Percentiles rank a stretch among this genome's conserved stretches.
Conservation (phyloP, 192 early-diverging fungal genomes). For the Backusella westeae region DNA sequence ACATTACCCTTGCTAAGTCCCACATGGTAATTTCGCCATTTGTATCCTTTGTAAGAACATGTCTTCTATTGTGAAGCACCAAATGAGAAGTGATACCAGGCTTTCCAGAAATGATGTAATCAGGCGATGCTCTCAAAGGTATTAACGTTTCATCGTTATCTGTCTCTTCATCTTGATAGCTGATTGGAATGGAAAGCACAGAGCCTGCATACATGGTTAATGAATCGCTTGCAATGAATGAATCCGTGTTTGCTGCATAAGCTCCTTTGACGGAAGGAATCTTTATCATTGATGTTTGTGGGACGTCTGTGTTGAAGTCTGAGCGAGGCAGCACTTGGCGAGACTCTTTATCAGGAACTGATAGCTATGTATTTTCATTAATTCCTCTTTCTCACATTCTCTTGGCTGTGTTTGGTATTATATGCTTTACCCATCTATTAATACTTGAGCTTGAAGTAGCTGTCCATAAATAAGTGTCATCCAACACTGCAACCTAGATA, state of each 20-base stretch:
- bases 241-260: constrained; percentile 37
- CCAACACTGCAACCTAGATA: constrained; percentile 71
- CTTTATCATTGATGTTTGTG: constrained; percentile 45
- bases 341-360: constrained; percentile 59
- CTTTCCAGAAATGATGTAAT: constrained; percentile 44
- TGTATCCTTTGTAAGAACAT: constrained; percentile 83
- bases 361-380: constrained; percentile 37
- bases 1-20: constrained; percentile 83
- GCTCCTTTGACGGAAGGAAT: constrained; percentile 39
- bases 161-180: constrained; percentile 33
- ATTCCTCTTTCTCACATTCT: background rate
- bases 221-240: constrained; percentile 32
- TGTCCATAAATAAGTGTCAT: constrained; percentile 89
- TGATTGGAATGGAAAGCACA: constrained; percentile 38
- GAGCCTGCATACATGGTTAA: constrained; percentile 40
- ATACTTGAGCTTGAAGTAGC: constrained; percentile 82
- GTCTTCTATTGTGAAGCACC: constrained; percentile 82
- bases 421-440: constrained; percentile 73
- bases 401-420: background rate
- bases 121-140: constrained; percentile 35
- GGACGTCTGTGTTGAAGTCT: constrained; percentile 37
- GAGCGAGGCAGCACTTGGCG: constrained; percentile 34
- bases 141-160: constrained; percentile 25
- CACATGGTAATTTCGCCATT: constrained; percentile 79
- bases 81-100: constrained; percentile 64